Base-by-base conservation (phyloP, 2,329 filamentous ascomycete species). In the Aspergillus sp. region DNA sequence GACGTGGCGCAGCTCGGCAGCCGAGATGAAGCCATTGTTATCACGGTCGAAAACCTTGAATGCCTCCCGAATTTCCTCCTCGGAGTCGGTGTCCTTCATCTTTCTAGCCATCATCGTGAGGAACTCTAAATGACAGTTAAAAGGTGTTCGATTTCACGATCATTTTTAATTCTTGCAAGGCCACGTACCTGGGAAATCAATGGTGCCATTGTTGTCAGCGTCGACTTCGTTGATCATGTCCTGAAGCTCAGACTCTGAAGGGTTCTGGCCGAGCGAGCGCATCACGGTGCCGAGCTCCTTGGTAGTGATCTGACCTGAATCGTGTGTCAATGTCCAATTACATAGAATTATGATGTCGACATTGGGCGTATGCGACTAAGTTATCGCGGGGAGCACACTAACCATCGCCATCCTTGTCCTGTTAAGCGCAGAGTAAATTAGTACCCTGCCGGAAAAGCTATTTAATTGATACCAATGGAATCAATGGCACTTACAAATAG, bases 211-310 rank as follows among this genome's bases (percentile, higher is more conserved):
- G 85, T 93, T 95, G 81, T 95, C 90, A 70, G 90, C 90, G 71
- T 95, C 90, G 64, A 95, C 90, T 81, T 95, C 90, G 79, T 95
- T 93, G 81, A 95, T 95, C 90, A 95, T 95, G 74, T 95, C 90
- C 80, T 95, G 90, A 65, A 95, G 82, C 79, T 95, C 90, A 60
- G 90, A 92, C 81, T 95, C 90, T 67, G 90, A 93, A 57, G 90
- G 90, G 80, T 95, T 95, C 79, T 95, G 90, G 71, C 90, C 90
- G 60, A 95, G 84, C 57, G 90, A 95, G 79, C 90, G 88, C 90
- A 95, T 95, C 71, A 95, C 90, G 55, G 90, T 95, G 67, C 90
- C 90, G 68, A 95, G 81, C 80, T 95, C 90, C 83, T 93, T 93
- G 74, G 90, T 93, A 68, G 90, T 95, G 79, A 95, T 95, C 83